Base-by-base conservation (phyloP, 192 early-diverging fungal genomes). In the Backusella mclennaniae region DNA sequence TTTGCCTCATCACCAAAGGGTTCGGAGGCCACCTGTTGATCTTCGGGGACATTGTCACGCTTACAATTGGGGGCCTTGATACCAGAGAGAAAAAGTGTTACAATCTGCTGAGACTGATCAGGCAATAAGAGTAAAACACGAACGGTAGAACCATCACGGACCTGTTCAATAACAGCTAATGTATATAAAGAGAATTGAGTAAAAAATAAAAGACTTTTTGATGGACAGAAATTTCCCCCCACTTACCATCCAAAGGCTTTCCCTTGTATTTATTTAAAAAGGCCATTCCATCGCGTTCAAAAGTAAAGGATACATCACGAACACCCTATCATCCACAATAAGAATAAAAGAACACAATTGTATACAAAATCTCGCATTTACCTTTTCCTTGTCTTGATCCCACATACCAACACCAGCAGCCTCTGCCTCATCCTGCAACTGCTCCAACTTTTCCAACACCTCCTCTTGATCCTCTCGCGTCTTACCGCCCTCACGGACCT, bases 1-100 rank as follows among this genome's bases (percentile, higher is more conserved):
- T 94, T 95, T 12, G 97, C 95, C 81, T 98, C 95, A 77, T 97
- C 97, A 71, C 93, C 92, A 77, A 91, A 97, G 21, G 96, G 96
- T 84, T 98, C 97, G 17, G 66, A 67, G 21, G 21, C 26, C 38
- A 93, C 86, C 15, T 92, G 66, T 5, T 87, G 85, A 36, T 90
- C 81, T 67, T 89, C 92, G 21, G 95, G 90, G 11, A 93, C 80
- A 68, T 85, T 85, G n/a, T 93, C 93, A 38, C 71, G 73, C 33
- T 96, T 89, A 75, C 93, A 90, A 23, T 89, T 83, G 8, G 96
- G 96, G 6, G 93, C 93, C 79, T 93, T 94, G 75, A 99, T 88
- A 9, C 97, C 97, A 5, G 96, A 93, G 35, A 95, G 77, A 39
- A 88, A 86, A 35, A 98, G 80, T 52, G 90, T 93, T 67, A 96